A percentile compares a stretch with the other conserved stretches of the same genome.
Conservation (phyloP, 768 basidiomycete genomes). For the Rhodosporidiobolus odoratus region DNA sequence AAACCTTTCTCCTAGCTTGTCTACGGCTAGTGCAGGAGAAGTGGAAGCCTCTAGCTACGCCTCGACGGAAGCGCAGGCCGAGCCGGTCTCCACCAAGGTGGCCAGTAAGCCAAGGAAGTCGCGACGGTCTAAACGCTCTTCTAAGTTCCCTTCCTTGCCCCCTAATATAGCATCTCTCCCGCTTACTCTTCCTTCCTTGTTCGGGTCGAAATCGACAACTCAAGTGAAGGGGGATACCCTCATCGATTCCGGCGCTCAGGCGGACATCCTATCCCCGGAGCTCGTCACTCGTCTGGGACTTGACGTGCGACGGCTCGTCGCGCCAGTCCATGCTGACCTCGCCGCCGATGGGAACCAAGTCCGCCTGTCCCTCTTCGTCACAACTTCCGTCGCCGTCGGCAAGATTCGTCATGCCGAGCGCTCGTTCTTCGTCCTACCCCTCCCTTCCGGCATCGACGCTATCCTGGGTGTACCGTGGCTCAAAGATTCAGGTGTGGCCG, state of each 20-base stretch:
- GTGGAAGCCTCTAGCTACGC: no score
- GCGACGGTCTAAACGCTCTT: no score
- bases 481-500: not conserved
- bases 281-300: not conserved
- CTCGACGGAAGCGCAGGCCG: no score
- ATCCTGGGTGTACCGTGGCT: constrained; percentile 19
- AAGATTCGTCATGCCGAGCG: not conserved
- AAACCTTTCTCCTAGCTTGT: no score
- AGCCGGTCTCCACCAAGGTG: no score
- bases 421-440: not conserved
- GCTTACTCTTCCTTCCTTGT: not conserved
- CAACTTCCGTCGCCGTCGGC: not conserved
- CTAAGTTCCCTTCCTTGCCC: no score
- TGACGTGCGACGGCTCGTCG: not conserved
- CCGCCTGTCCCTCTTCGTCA: not conserved
- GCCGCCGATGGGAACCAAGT: constrained; percentile 1
- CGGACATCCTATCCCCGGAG: not conserved
- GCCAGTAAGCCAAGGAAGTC: no score
- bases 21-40: no score
- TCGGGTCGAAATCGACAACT: not conserved
- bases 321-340: constrained; percentile 1
- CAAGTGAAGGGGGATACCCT: not conserved
- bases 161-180: no score
- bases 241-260: constrained; percentile 7
- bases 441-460: constrained; percentile 7